These are phyloP conservation scores for Sarocladiaceae sp. DNA, from an alignment of 2,329 filamentous ascomycete genomes.

Conservation along the genomic window DNA sequence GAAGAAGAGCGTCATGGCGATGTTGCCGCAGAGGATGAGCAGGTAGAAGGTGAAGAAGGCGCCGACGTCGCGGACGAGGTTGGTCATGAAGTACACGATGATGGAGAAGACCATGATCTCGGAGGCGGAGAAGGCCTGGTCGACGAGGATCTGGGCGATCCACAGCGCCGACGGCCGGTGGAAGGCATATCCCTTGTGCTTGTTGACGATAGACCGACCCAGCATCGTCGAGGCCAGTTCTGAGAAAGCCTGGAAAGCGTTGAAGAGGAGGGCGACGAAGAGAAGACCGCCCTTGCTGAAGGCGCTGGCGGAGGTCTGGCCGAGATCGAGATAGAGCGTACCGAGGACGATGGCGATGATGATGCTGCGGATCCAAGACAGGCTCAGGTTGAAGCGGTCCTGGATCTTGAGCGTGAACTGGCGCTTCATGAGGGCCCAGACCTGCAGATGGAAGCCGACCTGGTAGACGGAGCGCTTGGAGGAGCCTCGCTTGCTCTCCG, in stretches of 20 bases:
- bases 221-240: slow-evolving; percentile 72
- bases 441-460: slow-evolving; percentile 74
- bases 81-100: slow-evolving; percentile 75
- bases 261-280: slow-evolving; percentile 76
- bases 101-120: slow-evolving; percentile 68
- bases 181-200: slow-evolving; percentile 78
- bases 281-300: slow-evolving; percentile 78
- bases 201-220: slow-evolving; percentile 71
- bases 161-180: slow-evolving; percentile 76
- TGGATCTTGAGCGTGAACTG: slow-evolving; percentile 84
- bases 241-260: slow-evolving; percentile 79
- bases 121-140: slow-evolving; percentile 63
- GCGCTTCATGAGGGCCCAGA: slow-evolving; percentile 76
- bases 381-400: slow-evolving; percentile 68
- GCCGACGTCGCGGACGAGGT: slow-evolving; percentile 60
- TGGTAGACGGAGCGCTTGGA: slow-evolving; percentile 75
- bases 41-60: slow-evolving; percentile 75
- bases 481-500: slow-evolving; percentile 70
- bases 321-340: slow-evolving; percentile 69
- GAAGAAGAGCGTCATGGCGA: slow-evolving; percentile 73
- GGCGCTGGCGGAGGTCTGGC: slow-evolving; percentile 59
- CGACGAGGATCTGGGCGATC: slow-evolving; percentile 77
- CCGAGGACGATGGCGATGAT: slow-evolving; percentile 73
- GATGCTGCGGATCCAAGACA: slow-evolving; percentile 64
- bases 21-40: slow-evolving; percentile 61